Evolutionary conservation across 306 rosid genomes (phyloP).

Genomic region (Rosa persica): DNA sequence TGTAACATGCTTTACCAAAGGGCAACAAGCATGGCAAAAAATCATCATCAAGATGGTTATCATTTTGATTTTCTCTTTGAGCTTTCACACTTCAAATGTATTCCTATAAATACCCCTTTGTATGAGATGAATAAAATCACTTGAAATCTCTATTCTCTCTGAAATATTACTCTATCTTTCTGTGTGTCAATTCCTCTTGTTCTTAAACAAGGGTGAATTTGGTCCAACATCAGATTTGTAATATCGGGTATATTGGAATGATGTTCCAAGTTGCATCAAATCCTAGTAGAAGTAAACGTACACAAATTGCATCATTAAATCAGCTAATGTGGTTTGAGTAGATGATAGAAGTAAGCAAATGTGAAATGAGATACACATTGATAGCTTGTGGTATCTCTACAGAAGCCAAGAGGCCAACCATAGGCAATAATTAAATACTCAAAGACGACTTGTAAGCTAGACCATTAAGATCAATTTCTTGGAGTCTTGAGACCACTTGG

Average conservation of each 20-base stretch:
- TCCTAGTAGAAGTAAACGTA: neutral
- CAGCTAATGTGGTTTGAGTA: neutral
- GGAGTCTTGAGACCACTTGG: constrained; percentile 52
- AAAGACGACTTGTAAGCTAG: neutral
- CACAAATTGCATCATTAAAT: neutral
- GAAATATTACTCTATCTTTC: too few relatives aligned
- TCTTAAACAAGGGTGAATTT: neutral
- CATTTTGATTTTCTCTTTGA: too few relatives aligned
- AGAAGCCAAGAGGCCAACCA: constrained; percentile 18
- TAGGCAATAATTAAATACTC: neutral
- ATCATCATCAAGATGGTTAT: too few relatives aligned
- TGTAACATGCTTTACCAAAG: too few relatives aligned
- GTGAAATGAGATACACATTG: neutral
- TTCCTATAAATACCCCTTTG: too few relatives aligned
- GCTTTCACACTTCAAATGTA: too few relatives aligned
- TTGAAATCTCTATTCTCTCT: too few relatives aligned
- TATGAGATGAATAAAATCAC: too few relatives aligned
- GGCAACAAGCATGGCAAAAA: too few relatives aligned
- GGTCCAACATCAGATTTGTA: neutral
- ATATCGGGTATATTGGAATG: neutral
- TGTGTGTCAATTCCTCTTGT: too few relatives aligned
- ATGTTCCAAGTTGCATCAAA: neutral
- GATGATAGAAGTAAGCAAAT: neutral
- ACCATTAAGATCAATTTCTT: constrained; percentile 1
- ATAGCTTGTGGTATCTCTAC: neutral